Base-by-base conservation (phyloP, 352 stramenopile genomes). In the Globisporangium orthogonon region DNA sequence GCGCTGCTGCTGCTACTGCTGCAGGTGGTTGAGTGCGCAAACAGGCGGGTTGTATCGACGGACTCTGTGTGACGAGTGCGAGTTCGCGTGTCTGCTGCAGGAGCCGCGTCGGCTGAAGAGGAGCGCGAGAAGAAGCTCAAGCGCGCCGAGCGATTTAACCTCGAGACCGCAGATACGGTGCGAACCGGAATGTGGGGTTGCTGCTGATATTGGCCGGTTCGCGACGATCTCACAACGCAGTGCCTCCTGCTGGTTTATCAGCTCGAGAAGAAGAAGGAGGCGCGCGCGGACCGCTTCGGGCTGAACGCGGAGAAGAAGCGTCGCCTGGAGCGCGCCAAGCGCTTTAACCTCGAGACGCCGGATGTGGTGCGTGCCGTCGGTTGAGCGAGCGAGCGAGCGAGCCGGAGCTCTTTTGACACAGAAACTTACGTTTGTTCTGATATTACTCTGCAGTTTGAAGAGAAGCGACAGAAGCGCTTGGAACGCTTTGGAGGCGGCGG, bases 221-320 rank as follows among this genome's bases (percentile, higher is more conserved):
- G 4, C 6, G 33, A 9, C 33, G 33, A 37, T 37, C 33, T 37
- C 33, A 37, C 33, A 9, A 37, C 33, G 33, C 10, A 23, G 23
- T 37, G 1, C 33, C 10, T 37, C 6, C 10, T 37, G 33, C 33
- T 37, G 33, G 33, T 37, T 37, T 37, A 37, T 9, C 6, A 94
- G 85, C 58, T 95, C 60, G 75, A 88, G n/a, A 71, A 84, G 61
- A 93, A 93, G 69, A 93, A 93, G 60, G 63, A 76, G 30, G 81
- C 78, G 39, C 83, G 85, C 9, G 81, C 80, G 4, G 81, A 93
- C 48, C 80, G 85, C 55, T 95, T 95, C 52, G 85, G 85, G 9
- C 61, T 95, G 31, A 95, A 92, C 43, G 83, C 67, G 18, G 83
- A 95, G 44, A 49, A 49, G 44, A 49, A 49, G 23, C 76, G 78